Evolutionary conservation across 257 asterid species (phyloP).

Genomic region (Paraleonurus japonicus): DNA sequence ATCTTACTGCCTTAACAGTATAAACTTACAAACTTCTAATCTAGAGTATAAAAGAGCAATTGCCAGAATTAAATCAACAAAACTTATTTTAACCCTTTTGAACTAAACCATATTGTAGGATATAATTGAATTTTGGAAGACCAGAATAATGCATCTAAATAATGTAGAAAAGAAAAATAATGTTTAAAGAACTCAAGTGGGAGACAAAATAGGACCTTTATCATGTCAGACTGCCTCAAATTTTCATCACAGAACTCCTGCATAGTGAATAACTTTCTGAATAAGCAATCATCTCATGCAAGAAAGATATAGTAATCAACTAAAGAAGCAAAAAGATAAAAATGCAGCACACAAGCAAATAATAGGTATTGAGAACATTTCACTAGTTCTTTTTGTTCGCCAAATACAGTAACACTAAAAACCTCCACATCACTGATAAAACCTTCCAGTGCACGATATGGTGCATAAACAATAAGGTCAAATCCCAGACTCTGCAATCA

Average conservation of each 20-base stretch:
- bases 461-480: constrained; percentile 93
- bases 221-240: constrained; percentile 38
- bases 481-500: constrained; percentile 86
- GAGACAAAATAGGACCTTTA: constrained; percentile 50
- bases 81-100: background rate
- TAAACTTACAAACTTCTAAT: background rate
- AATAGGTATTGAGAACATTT: background rate
- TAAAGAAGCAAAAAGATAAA: constrained; percentile 11
- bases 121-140: background rate
- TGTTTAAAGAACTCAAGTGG: constrained; percentile 5
- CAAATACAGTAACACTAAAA: constrained; percentile 18
- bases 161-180: background rate
- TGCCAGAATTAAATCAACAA: too few relatives aligned
- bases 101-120: background rate
- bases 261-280: constrained; percentile 24
- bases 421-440: constrained; percentile 80
- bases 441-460: constrained; percentile 92
- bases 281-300: constrained; percentile 5
- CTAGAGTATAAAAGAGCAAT: background rate
- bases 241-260: constrained; percentile 64
- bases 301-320: background rate
- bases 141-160: background rate
- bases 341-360: constrained; percentile 3
- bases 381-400: background rate
- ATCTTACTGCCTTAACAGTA: background rate